A percentile compares a stretch with the other conserved stretches of the same genome.
Conservation (phyloP, 2,329 filamentous ascomycete species). For the Trichophyton verrucosum region DNA sequence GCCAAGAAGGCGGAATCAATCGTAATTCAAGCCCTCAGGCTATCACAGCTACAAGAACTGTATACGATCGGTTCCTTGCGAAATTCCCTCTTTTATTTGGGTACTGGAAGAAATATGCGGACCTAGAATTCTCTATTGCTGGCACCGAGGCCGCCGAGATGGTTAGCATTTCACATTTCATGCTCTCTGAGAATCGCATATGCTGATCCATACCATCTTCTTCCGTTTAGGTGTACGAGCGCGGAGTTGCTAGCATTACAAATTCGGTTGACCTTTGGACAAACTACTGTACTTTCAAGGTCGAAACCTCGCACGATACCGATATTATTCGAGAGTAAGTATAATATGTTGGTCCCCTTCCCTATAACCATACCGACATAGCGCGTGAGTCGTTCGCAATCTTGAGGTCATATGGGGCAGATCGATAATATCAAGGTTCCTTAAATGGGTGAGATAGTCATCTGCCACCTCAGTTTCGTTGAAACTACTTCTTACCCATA, state of each 20-base stretch:
- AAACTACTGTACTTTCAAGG: constrained; percentile 95
- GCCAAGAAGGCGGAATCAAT: constrained; percentile 82
- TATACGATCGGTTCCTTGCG: constrained; percentile 83
- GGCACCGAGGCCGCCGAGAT: constrained; percentile 95
- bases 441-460: constrained; percentile 56
- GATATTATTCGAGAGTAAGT: constrained; percentile 99
- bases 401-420: constrained; percentile 24
- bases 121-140: constrained; percentile 91
- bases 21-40: constrained; percentile 93
- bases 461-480: constrained; percentile 36
- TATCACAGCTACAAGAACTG: constrained; percentile 71
- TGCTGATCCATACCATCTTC: neutral
- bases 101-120: constrained; percentile 99
- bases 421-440: constrained; percentile 27
- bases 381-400: constrained; percentile 27
- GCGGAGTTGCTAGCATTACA: constrained; percentile 82
- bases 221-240: constrained; percentile 66
- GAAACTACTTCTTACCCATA: constrained; percentile 41
- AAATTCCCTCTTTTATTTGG: constrained; percentile 95
- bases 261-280: constrained; percentile 95
- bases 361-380: constrained; percentile 38
- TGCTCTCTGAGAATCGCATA: neutral
- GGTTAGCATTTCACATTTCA: constrained; percentile 40
- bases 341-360: constrained; percentile 52
- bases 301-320: constrained; percentile 88